Evolutionary conservation across 2,329 filamentous ascomycete genomes (phyloP).

Genomic region (Venturia aucupariae): DNA sequence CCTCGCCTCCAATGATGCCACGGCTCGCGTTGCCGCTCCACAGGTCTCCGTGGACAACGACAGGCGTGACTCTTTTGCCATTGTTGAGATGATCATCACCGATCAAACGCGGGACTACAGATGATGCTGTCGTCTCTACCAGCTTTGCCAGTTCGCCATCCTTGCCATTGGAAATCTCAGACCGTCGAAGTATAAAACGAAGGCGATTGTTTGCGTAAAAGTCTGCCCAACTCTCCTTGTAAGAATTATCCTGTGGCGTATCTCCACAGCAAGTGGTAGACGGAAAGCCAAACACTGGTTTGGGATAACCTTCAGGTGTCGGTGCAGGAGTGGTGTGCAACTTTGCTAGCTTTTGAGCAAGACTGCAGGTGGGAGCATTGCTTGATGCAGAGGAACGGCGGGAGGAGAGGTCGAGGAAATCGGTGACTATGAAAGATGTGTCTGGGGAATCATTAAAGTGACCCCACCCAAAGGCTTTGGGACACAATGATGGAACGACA

Average conservation of each 20-base stretch:
- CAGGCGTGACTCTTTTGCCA: constrained; percentile 56
- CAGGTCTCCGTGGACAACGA: constrained; percentile 83
- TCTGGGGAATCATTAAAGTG: constrained; percentile 38
- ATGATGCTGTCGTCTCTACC: constrained; percentile 53
- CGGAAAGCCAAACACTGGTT: constrained; percentile 71
- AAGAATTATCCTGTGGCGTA: constrained; percentile 72
- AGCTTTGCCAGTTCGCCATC: constrained; percentile 54
- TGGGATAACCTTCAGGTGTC: constrained; percentile 46
- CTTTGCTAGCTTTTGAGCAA: constrained; percentile 68
- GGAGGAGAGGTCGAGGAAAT: constrained; percentile 62
- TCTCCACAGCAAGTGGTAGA: constrained; percentile 79
- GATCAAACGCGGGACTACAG: constrained; percentile 68
- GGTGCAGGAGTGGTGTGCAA: constrained; percentile 71
- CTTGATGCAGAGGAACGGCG: constrained; percentile 21
- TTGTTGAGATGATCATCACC: constrained; percentile 55
- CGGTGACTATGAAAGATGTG: constrained; percentile 55
- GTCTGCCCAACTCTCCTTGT: constrained; percentile 64
- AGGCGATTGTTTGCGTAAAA: constrained; percentile 77
- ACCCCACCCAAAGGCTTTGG: constrained; percentile 65
- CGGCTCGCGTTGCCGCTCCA: constrained; percentile 78
- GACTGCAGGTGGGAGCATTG: constrained; percentile 41
- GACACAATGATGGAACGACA: constrained; percentile 65
- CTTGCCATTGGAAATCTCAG: constrained; percentile 51
- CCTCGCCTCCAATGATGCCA: constrained; percentile 51
- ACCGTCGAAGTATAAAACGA: constrained; percentile 51